Evolutionary conservation across 2,329 filamentous ascomycete species (phyloP).

Genomic region (Trichocomaceae sp.): DNA sequence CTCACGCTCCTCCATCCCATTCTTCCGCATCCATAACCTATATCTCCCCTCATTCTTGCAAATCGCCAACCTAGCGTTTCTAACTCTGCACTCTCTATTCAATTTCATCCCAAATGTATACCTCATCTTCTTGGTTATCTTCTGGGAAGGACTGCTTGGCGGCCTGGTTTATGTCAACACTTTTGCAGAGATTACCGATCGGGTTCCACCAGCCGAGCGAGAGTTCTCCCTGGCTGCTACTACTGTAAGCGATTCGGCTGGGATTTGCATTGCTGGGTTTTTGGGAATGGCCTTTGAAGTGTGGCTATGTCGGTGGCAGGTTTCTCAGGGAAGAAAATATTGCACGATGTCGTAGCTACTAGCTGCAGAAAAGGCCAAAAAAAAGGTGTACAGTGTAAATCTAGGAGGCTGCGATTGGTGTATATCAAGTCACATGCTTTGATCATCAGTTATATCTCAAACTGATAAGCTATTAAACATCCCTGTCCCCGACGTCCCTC

Average conservation of each 20-base stretch:
- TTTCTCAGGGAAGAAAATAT: slow-evolving; percentile 68
- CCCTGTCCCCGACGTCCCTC: too few relatives aligned
- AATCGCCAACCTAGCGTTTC: slow-evolving; percentile 64
- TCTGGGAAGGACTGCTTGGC: slow-evolving; percentile 91
- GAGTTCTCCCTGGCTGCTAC: slow-evolving; percentile 90
- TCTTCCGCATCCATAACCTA: slow-evolving; percentile 70
- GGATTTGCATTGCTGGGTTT: slow-evolving; percentile 83
- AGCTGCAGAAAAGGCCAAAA: too few relatives aligned
- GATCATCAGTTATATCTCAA: too few relatives aligned
- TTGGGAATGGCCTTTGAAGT: slow-evolving; percentile 77
- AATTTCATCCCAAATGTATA: slow-evolving; percentile 81
- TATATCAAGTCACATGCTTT: too few relatives aligned
- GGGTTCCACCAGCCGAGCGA: slow-evolving; percentile 66
- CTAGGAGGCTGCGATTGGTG: too few relatives aligned
- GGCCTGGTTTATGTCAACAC: slow-evolving; percentile 93
- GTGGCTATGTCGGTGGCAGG: slow-evolving; percentile 76
- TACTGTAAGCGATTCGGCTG: slow-evolving; percentile 83
- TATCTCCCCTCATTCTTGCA: slow-evolving; percentile 81
- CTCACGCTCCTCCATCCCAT: slow-evolving; percentile 83
- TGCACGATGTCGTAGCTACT: slow-evolving; percentile 52
- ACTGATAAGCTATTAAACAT: too few relatives aligned
- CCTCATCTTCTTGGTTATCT: slow-evolving; percentile 74
- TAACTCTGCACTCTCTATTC: slow-evolving; percentile 70
- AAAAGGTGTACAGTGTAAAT: too few relatives aligned
- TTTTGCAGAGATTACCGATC: slow-evolving; percentile 88